These are phyloP conservation scores for Jacaranda copaia DNA, from an alignment of 257 asterid genomes.

Conservation along the genomic window DNA sequence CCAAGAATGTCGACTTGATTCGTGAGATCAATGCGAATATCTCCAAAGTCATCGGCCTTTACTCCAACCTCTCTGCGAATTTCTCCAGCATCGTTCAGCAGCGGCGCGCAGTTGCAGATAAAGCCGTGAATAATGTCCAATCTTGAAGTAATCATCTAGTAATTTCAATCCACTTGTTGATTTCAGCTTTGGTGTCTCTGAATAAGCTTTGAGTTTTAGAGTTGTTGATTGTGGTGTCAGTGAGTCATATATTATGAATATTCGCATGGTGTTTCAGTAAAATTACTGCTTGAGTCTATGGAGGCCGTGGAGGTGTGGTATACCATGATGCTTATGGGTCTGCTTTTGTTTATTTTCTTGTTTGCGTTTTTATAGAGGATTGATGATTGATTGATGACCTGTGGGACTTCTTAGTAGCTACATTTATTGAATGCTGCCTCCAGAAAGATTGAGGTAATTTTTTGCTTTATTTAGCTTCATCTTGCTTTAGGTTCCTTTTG, in stretches of 20 bases:
- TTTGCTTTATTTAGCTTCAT: slow-evolving; percentile 17
- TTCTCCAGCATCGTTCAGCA: slow-evolving; percentile 52
- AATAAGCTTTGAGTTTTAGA: slow-evolving; percentile 5
- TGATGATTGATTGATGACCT: slow-evolving; percentile 44
- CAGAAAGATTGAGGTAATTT: slow-evolving; percentile 43
- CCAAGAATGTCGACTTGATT: slow-evolving; percentile 62
- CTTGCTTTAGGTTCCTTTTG: slow-evolving; percentile 7
- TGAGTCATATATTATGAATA: background rate
- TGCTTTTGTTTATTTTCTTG: background rate
- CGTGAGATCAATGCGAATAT: slow-evolving; percentile 69
- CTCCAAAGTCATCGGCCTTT: slow-evolving; percentile 54
- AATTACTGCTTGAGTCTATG: slow-evolving; percentile 22
- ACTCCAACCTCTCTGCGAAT: slow-evolving; percentile 63
- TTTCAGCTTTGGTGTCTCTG: slow-evolving; percentile 14
- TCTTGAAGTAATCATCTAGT: slow-evolving; percentile 39
- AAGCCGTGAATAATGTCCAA: slow-evolving; percentile 20
- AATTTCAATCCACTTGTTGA: slow-evolving; percentile 24
- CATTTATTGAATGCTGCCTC: slow-evolving; percentile 41
- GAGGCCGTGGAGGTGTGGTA: slow-evolving; percentile 24
- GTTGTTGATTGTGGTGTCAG: slow-evolving; percentile 8
- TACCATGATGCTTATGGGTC: slow-evolving; percentile 27
- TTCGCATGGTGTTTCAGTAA: background rate
- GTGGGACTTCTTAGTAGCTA: slow-evolving; percentile 40
- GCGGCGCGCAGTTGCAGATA: slow-evolving; percentile 34
- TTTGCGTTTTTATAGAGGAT: slow-evolving; percentile 34